Evolutionary conservation across 768 basidiomycete genomes (phyloP), one percentile per base, ranked within the genome.

Genomic region (Leccinum broughii): DNA sequence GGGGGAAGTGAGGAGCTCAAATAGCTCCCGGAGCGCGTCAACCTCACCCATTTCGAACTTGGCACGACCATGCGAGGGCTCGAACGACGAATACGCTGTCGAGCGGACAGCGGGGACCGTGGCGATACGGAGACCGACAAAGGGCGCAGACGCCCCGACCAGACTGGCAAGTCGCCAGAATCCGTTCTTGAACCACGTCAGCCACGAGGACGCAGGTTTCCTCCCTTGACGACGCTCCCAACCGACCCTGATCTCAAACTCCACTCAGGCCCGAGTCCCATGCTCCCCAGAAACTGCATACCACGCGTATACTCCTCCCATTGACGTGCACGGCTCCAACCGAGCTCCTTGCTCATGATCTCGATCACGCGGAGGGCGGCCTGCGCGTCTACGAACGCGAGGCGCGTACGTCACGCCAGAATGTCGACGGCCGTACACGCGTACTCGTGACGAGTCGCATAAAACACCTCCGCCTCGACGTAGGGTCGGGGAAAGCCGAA

Each of bases 341-440:
- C 78, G 6, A 95, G 82, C 70, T 98, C 94, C 15, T 83, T 83
- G 5, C 85, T 84, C 94, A 98, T 96, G 73, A 97, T 90, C 59
- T 93, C 92, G 62, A 96, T 87, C 53, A 99, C 88, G 34, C 83
- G 82, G 34, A 95, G 82, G 0, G 96, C 89, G 1, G 90, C 90
- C 59, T 89, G 88, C 0, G 87, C 89, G 72, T 97, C 95, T 65
- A 98, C 86, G 84, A 98, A 98, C 8, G 92, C 88, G 34, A 99
- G 82, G n/a, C 96, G 89, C 11, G 91, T 90, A 60, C 95, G 88
- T 1, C 96, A 89, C 2, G 93, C 92, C 70, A 98, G 86, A 65
- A 98, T 90, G 75, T 99, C 96, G 59, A 89, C 80, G 11, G 95
- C 92, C n/a, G 89, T 95, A 60, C 85, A 83, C 0, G 95, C 96